Evolutionary conservation across 495 filamentous ascomycete genomes (phyloP).

Genomic region (Physcia stellaris): DNA sequence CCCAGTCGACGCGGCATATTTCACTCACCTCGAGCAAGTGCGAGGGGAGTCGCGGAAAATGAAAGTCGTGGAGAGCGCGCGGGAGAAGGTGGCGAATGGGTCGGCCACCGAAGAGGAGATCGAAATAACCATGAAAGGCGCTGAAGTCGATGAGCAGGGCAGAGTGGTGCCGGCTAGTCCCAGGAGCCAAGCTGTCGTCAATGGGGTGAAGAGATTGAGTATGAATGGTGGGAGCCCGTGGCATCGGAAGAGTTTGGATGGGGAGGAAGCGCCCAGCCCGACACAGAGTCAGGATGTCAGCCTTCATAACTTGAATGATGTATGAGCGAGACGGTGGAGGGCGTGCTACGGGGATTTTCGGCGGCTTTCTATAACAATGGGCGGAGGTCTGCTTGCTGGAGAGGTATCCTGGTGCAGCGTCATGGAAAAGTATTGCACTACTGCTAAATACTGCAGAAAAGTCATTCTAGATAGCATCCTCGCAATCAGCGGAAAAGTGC

Average conservation of each 20-base stretch:
- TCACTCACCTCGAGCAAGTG: conserved; percentile 66
- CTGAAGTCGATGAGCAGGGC: conserved; percentile 40
- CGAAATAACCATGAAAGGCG: conserved; percentile 48
- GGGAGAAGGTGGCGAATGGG: conserved; percentile 55
- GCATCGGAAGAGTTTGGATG: conserved; percentile 3
- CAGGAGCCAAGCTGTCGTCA: conserved; percentile 16
- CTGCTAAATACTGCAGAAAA: too few relatives aligned
- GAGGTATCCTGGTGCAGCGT: too few relatives aligned
- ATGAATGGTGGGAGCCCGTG: background rate
- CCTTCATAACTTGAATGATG: conserved; percentile 48
- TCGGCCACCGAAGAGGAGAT: conserved; percentile 48
- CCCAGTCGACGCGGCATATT: conserved; percentile 68
- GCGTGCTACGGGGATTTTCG: too few relatives aligned
- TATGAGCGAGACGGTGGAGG: too few relatives aligned
- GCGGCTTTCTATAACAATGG: too few relatives aligned
- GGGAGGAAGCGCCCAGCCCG: conserved; percentile 27
- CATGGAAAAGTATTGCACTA: too few relatives aligned
- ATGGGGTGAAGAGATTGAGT: background rate
- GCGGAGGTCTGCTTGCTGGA: too few relatives aligned
- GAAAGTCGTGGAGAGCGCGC: conserved; percentile 55
- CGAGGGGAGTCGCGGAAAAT: conserved; percentile 60
- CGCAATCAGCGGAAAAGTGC: too few relatives aligned
- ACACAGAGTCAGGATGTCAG: conserved; percentile 45
- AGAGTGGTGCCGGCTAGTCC: conserved; percentile 43
- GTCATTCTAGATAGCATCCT: too few relatives aligned